A percentile compares a stretch with the other conserved stretches of the same genome.
Evolutionary conservation across 441 rosid genomes (phyloP).

Genomic region (Pelargonium fulgidum): DNA sequence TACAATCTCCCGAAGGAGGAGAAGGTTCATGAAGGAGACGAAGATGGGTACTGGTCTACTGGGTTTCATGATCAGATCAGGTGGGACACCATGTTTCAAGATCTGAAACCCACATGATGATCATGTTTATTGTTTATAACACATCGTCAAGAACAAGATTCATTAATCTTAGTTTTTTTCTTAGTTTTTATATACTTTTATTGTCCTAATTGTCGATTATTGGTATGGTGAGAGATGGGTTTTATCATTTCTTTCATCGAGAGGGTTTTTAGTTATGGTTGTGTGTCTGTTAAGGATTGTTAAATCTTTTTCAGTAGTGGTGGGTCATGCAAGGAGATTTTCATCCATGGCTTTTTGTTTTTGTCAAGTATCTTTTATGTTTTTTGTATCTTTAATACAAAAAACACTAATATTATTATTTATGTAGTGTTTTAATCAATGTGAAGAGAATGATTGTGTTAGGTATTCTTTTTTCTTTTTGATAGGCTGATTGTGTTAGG

Average conservation of each 20-base stretch:
- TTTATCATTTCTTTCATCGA: not conserved
- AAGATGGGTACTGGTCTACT: not conserved
- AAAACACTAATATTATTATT: not conserved
- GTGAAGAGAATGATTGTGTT: not conserved
- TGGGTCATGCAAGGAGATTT: slow-evolving; percentile 8
- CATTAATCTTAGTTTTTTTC: not conserved
- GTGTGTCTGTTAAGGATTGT: not conserved
- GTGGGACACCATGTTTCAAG: slow-evolving; percentile 10
- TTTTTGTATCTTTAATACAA: not conserved
- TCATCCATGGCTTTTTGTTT: slow-evolving; percentile 4
- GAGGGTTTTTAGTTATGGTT: not conserved
- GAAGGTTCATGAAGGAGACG: not conserved
- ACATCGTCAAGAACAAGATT: not conserved
- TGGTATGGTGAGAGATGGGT: not conserved
- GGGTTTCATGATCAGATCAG: slow-evolving; percentile 3
- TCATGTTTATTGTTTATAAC: not conserved
- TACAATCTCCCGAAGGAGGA: not conserved
- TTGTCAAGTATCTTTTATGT: not conserved
- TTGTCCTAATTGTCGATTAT: not conserved
- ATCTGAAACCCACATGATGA: slow-evolving; percentile 6
- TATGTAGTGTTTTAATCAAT: not conserved
- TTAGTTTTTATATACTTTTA: not conserved
- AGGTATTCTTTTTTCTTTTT: too few species aligned
- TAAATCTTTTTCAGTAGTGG: slow-evolving; percentile 6
- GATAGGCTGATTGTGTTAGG: not conserved